Base-by-base conservation (phyloP, 495 filamentous ascomycete species). In the Cryomyces antarcticus region DNA sequence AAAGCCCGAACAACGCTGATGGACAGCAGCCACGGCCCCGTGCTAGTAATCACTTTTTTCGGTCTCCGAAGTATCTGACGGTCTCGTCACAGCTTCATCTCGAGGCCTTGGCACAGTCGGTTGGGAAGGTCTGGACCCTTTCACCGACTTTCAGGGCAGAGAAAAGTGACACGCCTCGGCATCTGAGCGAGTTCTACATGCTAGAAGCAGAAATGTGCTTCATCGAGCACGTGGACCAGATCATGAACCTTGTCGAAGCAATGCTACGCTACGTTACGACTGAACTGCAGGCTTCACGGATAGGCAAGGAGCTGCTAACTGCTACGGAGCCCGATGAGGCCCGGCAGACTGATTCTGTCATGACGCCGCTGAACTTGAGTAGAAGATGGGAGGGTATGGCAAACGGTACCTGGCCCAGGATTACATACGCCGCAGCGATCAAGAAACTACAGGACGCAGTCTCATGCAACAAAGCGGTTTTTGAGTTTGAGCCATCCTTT, bases 101-200 rank as follows among this genome's bases (percentile, higher is more conserved):
- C 3, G 89, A 97, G 64, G 86, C 92, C 28, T 73, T 93, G 44
- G 79, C 86, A 3, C 82, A 88, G 42, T 77, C 87, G 38, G 69
- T 95, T 37, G 80, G 80, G 28, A 83, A 80, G 52, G 92, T 95
- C 12, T 97, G 89, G 89, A 80, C 92, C 4, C 59, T 97, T 13
- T 86, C 86, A 7, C 89, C 89, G 11, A 85, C 84, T 2, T 97
- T 97, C 54, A 76, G 89, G 37, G 92, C 89, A 4, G 89, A 97
- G 57, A 82, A 74, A 61, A 94, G 85, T 57, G 86, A 95, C 59
- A 96, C 89, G 5, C 72, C 86, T 11, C 79, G 92, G 31, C 89
- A 97, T 61, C 65, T 96, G 38, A 93, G 83, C 63, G 89, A 97
- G 52, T 97, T 97, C 58, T 96, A 95, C 62, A 97, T 97, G 89